Base-by-base conservation (phyloP, 192 early-diverging fungal species). In the Coemansia sp. region DNA sequence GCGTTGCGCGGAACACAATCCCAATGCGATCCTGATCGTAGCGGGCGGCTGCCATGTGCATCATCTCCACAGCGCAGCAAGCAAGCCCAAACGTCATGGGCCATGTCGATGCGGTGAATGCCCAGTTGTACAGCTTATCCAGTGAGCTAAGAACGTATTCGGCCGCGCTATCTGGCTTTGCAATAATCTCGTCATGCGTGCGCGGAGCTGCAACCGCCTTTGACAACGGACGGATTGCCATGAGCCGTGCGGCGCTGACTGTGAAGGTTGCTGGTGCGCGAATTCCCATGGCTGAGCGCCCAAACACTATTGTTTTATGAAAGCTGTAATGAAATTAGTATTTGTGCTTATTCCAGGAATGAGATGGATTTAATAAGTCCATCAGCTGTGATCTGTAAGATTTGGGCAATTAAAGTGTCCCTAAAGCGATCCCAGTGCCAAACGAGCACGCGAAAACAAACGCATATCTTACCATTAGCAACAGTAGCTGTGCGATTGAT, bases 51-150 rank as follows among this genome's bases (percentile, higher is more conserved):
- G 95, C 93, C 90, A 94, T 96, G 85, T 96, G 96, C 95, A 93
- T 92, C 96, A 98, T 98, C 86, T 98, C 96, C 40, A 95, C 94
- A 69, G 96, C 96, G 77, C 96, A 98, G 79, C 96, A 98, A 0
- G 95, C 95, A 46, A 95, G 86, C 74, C 92, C 94, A 78, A 94
- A 94, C 21, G 90, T 93, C 88, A 93, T 90, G 41, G 92, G 92
- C 92, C 92, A 93, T 67, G 95, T 91, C 55, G 95, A 97, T 36
- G 91, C 90, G 46, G 94, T 93, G 74, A 94, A 91, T 61, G 89
- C 89, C 93, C 93, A 98, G 87, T 92, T 96, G 73, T 95, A 86
- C 61, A 97, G 86, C 81, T 92, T 89, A 71, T 98, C 94, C 47
- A 98, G 85, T 37, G 94, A 95, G 19, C 94, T 93, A 15, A 97